Evolutionary conservation across 2,329 filamentous ascomycete genomes (phyloP).

Genomic region (Talaromyces amestolkiae): DNA sequence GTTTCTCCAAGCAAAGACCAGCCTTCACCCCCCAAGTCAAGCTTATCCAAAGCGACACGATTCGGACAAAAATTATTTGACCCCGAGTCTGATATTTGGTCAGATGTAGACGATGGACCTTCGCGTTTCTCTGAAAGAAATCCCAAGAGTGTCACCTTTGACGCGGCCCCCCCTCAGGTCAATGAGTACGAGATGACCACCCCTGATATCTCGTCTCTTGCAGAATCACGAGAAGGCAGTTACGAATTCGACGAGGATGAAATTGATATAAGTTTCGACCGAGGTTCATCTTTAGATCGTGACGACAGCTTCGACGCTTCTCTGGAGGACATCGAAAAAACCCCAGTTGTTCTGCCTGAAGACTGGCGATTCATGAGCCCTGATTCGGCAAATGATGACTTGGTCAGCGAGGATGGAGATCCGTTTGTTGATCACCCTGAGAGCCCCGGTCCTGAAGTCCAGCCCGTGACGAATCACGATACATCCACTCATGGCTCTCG

Average conservation of each 20-base stretch:
- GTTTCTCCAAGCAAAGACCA: constrained; percentile 66
- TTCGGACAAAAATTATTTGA: constrained; percentile 66
- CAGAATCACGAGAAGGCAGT: constrained; percentile 87
- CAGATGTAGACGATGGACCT: constrained; percentile 64
- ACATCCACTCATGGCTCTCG: constrained; percentile 50
- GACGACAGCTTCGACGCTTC: constrained; percentile 96
- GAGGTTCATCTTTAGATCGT: constrained; percentile 59
- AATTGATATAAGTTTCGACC: constrained; percentile 62
- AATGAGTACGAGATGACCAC: constrained; percentile 99
- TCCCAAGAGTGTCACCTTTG: constrained; percentile 96
- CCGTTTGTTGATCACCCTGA: constrained; percentile 63
- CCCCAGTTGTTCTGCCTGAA: constrained; percentile 93
- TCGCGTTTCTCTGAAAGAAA: constrained; percentile 53
- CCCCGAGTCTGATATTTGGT: constrained; percentile 65
- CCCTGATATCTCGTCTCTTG: constrained; percentile 88
- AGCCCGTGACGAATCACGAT: constrained; percentile 45
- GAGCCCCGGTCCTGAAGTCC: constrained; percentile 63
- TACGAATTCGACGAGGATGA: constrained; percentile 78
- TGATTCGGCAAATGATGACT: constrained; percentile 56
- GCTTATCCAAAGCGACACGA: constrained; percentile 65
- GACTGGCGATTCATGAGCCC: constrained; percentile 84
- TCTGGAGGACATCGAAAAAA: constrained; percentile 93
- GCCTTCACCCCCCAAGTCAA: constrained; percentile 82
- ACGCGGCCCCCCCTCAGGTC: constrained; percentile 85
- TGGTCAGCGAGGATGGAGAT: constrained; percentile 59